Base-by-base conservation (phyloP, 2,329 filamentous ascomycete genomes). In the Aspergillus sergii region DNA sequence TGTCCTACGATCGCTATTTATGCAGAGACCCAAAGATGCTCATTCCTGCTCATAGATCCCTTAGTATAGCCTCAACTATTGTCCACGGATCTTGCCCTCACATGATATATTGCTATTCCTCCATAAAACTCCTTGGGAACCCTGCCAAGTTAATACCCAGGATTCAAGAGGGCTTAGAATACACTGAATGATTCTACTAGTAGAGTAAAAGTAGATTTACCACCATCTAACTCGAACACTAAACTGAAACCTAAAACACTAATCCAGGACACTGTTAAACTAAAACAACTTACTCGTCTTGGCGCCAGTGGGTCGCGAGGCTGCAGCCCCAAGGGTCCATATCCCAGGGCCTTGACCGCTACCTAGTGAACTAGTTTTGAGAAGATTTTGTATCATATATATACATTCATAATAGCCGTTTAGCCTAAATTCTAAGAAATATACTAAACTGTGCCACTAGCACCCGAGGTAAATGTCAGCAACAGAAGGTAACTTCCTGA, bases 271-370 rank as follows among this genome's bases (percentile, higher is more conserved):
- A 36, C 32, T 36, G 32, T 55, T 26, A 55, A 55, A 21, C 32
- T 55, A 39, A 55, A 55, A 55, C 23, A 34, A 21, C 28, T 55
- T 55, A 10, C 36, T 39, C 32, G n/a, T 55, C 51, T 55, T 55
- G 51, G 51, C 51, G 14, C 21, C 21, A 32, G 51, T 28, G 32
- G 51, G 51, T 36, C 51, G 16, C 19, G 51, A 11, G 28, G 51
- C 32, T 30, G 30, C 23, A 50, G 26, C 26, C 26, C 46, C 26
- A 30, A 21, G 19, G 21, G 12, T 6, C 19, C 51, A 32, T 54
- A 11, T 23, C 51, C 12, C 16, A 21, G 4, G 11, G n/a, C n/a
- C 30, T 23, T 55, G 34, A 2, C 32, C 34, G 32, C 51, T 36
- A 41, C 51, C 16, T 26, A 36, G 7, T 12, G 39, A n/a, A 39